Evolutionary conservation across 208 protist species (phyloP).

Genomic region (Naegleria lovaniensis): DNA sequence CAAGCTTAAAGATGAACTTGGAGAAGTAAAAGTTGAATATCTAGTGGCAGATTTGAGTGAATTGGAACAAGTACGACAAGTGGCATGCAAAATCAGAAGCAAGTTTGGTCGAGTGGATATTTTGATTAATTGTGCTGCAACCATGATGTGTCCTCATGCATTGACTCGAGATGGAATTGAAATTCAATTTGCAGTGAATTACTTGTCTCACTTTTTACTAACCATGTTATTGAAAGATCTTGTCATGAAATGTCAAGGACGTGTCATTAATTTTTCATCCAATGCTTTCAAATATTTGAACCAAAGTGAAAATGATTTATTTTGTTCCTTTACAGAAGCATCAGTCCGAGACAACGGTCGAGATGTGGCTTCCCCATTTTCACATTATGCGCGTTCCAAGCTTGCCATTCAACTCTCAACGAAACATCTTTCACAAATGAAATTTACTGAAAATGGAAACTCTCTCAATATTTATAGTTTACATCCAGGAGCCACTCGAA

Average conservation of each 20-base stretch:
- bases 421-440: neutral
- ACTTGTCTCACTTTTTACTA: conserved; percentile 39
- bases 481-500: neutral
- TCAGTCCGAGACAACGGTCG: neutral
- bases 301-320: neutral
- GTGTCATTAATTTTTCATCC: conserved; percentile 36
- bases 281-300: neutral
- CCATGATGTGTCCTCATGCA: conserved; percentile 25
- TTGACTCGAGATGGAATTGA: conserved; percentile 5
- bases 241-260: conserved; percentile 6
- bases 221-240: conserved; percentile 12
- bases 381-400: neutral
- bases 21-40: neutral
- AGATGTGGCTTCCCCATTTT: neutral
- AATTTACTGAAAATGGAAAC: too few relatives aligned
- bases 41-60: conserved; percentile 27
- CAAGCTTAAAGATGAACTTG: neutral
- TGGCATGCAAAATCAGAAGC: neutral
- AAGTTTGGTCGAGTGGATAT: neutral
- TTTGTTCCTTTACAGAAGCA: neutral
- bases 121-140: conserved; percentile 40
- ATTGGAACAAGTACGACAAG: conserved; percentile 21
- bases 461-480: neutral
- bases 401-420: neutral
- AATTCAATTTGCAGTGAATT: conserved; percentile 33